Evolutionary conservation across 495 filamentous ascomycete genomes (phyloP).

Genomic region (Rhypophila decipiens): DNA sequence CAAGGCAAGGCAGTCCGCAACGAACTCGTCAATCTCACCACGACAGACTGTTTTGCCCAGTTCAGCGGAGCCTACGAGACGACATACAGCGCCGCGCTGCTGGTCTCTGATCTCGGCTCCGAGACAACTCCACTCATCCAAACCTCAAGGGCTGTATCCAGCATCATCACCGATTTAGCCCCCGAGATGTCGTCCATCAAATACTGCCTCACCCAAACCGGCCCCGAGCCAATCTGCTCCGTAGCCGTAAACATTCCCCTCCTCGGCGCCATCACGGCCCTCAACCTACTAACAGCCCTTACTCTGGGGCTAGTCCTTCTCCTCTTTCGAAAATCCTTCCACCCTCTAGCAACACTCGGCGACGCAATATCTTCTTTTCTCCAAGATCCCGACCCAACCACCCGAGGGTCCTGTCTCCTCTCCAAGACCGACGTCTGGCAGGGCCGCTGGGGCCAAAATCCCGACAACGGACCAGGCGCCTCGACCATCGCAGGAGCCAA

Average conservation of each 20-base stretch:
- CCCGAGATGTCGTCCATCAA: conserved; percentile 17
- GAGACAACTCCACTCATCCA: conserved; percentile 26
- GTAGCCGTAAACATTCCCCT: conserved; percentile 36
- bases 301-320: conserved; percentile 29
- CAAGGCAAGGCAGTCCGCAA: conserved; percentile 22
- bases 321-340: conserved; percentile 20
- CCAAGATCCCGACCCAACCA: conserved; percentile 29
- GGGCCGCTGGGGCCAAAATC: conserved; percentile 26
- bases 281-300: conserved; percentile 34
- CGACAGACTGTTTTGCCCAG: conserved; percentile 20
- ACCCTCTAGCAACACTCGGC: conserved; percentile 38
- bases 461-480: no score
- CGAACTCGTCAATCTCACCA: conserved; percentile 21
- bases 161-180: conserved; percentile 5
- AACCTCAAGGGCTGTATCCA: conserved; percentile 16
- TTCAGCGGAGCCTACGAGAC: conserved; percentile 24
- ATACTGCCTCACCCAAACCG: conserved; percentile 29
- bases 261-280: conserved; percentile 30
- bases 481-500: conserved; percentile 22
- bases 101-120: conserved; percentile 24
- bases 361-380: conserved; percentile 43
- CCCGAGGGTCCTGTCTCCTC: conserved; percentile 30
- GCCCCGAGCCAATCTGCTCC: conserved; percentile 22
- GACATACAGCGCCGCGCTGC: conserved; percentile 26
- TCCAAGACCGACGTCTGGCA: conserved; percentile 33